Percentiles rank a stretch among this genome's conserved stretches.
Conservation (phyloP, 768 basidiomycete genomes). For the Tricholoma terreum region DNA sequence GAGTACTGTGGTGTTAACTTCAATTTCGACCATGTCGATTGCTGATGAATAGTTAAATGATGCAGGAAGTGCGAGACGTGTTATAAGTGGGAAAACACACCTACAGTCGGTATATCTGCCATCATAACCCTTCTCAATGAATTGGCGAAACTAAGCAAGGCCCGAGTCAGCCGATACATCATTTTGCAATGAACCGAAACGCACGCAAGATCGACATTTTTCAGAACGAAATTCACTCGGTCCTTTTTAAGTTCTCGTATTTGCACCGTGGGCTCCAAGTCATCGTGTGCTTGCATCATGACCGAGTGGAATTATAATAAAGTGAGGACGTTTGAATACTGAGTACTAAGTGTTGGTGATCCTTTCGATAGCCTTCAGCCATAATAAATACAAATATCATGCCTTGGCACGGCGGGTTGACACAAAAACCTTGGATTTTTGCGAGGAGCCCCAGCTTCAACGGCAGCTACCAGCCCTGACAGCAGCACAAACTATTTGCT, state of each 20-base stretch:
- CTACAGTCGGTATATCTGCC: slow-evolving; percentile 94
- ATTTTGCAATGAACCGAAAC: slow-evolving; percentile 24
- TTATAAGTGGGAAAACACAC: slow-evolving; percentile 43
- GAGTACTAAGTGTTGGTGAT: too few species aligned
- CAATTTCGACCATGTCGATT: slow-evolving; percentile 95
- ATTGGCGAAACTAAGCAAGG: slow-evolving; percentile 75
- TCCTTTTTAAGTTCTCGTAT: slow-evolving; percentile 86
- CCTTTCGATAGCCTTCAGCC: background rate
- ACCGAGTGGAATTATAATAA: background rate
- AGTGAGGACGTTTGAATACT: too few species aligned
- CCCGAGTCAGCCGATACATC: background rate
- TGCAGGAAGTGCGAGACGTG: background rate
- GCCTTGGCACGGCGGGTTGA: too few species aligned
- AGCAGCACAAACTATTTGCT: too few species aligned
- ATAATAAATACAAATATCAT: slow-evolving; percentile 3
- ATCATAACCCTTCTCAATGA: slow-evolving; percentile 92
- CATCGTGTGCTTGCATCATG: slow-evolving; percentile 39
- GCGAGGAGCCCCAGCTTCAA: too few species aligned
- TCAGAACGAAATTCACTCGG: slow-evolving; percentile 85
- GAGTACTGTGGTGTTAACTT: slow-evolving; percentile 86
- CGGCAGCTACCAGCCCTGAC: too few species aligned
- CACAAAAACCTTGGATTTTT: too few species aligned
- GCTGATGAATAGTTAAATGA: slow-evolving; percentile 44
- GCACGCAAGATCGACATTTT: slow-evolving; percentile 95
- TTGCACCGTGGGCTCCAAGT: slow-evolving; percentile 67